These are phyloP conservation scores for Besnoitia besnoiti DNA, from an alignment of 169 alveolate genomes.

Conservation along the genomic window DNA sequence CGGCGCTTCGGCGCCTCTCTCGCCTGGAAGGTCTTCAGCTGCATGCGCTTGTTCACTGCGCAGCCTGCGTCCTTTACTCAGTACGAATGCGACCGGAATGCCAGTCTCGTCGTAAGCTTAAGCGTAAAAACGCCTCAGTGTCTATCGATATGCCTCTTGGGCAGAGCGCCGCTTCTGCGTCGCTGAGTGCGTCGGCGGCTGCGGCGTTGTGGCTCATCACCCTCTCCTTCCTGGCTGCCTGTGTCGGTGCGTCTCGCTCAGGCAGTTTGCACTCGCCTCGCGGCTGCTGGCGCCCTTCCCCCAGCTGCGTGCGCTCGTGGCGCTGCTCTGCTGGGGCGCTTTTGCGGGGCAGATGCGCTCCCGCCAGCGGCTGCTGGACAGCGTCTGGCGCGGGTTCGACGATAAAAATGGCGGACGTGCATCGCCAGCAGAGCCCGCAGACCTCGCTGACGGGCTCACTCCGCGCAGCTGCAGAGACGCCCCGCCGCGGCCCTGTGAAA, in stretches of 20 bases:
- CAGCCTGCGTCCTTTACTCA: no score
- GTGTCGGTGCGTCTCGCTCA: background rate
- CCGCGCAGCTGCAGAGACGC: conserved; percentile 26
- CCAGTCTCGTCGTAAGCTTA: no score
- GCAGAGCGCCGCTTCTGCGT: no score
- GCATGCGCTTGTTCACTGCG: no score
- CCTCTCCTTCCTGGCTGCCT: background rate
- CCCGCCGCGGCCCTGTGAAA: conserved; percentile 1
- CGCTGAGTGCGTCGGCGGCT: no score
- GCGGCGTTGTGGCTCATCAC: background rate
- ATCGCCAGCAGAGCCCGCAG: background rate
- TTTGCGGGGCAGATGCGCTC: conserved; percentile 53
- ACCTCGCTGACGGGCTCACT: no score
- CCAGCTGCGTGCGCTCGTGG: conserved; percentile 60
- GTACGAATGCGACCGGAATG: no score
- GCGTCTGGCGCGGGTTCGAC: conserved; percentile 52
- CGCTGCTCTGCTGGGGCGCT: conserved; percentile 63
- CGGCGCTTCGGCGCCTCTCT: no score
- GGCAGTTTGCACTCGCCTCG: conserved; percentile 52
- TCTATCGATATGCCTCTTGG: no score
- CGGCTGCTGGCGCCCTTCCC: conserved; percentile 66
- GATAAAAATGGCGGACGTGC: background rate
- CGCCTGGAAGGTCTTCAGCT: no score
- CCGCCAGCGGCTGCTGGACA: conserved; percentile 70
- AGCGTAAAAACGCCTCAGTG: no score